phyloP scores from a whole-genome alignment of 805 yeast genomes.

The Blastobotrys chiropterorum region DNA sequence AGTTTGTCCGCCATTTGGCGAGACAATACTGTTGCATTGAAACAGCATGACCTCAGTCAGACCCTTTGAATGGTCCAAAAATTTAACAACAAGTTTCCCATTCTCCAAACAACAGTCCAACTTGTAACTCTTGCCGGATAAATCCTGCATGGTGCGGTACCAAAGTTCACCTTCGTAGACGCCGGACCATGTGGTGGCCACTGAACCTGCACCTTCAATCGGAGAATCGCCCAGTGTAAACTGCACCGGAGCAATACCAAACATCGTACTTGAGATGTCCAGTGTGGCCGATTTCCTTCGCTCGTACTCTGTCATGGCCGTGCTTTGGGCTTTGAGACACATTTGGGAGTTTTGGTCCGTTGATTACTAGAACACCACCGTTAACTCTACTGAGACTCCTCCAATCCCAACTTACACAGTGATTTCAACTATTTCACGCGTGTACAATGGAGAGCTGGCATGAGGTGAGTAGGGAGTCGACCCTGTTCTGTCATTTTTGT shows the following conservation, averaged over 20 bases:
- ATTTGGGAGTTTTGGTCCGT: not conserved
- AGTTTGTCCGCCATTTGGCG: constrained; percentile 6
- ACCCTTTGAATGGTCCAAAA: constrained; percentile 13
- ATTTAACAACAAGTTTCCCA: constrained; percentile 14
- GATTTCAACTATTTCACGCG: not conserved
- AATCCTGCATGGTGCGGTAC: constrained; percentile 19
- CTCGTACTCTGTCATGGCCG: not conserved
- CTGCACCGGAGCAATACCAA: constrained; percentile 21
- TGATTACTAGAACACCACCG: not conserved
- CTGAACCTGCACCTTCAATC: constrained; percentile 21
- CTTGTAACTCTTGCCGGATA: constrained; percentile 17
- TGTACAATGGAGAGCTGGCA: constrained; percentile 19
- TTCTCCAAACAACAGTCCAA: constrained; percentile 16
- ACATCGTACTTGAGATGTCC: constrained; percentile 15
- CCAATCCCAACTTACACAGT: no score
- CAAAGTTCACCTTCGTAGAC: constrained; percentile 19
- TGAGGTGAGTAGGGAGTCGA: no score
- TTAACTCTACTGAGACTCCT: not conserved
- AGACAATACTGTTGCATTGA: constrained; percentile 9
- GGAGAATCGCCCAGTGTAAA: constrained; percentile 13
- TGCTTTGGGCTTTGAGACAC: no score
- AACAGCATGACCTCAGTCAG: constrained; percentile 13
- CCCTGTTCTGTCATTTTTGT: not conserved
- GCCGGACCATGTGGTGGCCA: constrained; percentile 16
- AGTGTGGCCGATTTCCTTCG: constrained; percentile 6